These are phyloP conservation scores for Paraleonurus japonicus DNA, from an alignment of 257 asterid genomes.

Conservation along the genomic window DNA sequence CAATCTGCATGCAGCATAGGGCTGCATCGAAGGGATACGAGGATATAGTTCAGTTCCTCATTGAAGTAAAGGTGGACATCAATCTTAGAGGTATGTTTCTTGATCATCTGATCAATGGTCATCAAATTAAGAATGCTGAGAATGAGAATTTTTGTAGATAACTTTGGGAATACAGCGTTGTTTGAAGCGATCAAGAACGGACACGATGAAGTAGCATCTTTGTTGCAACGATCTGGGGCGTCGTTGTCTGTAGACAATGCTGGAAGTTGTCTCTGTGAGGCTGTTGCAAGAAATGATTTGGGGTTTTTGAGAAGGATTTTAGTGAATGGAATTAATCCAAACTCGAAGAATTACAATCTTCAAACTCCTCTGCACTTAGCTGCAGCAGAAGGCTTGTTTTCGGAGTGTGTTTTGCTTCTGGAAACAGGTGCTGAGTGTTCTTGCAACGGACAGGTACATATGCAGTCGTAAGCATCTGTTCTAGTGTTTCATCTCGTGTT, in stretches of 20 bases:
- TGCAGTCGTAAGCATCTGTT: background rate
- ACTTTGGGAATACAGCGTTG: slow-evolving; percentile 54
- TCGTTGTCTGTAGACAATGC: slow-evolving; percentile 38
- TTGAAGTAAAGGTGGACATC: slow-evolving; percentile 43
- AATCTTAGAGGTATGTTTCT: slow-evolving; percentile 42
- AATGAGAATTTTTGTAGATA: slow-evolving; percentile 33
- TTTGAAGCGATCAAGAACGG: slow-evolving; percentile 65
- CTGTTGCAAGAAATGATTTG: slow-evolving; percentile 49
- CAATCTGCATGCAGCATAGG: slow-evolving; percentile 44
- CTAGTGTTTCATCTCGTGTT: background rate
- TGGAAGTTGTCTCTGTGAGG: slow-evolving; percentile 55
- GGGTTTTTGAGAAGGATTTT: slow-evolving; percentile 45
- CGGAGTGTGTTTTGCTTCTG: slow-evolving; percentile 40
- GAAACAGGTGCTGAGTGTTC: slow-evolving; percentile 66
- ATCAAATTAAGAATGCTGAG: background rate
- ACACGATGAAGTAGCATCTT: slow-evolving; percentile 46
- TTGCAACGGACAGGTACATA: slow-evolving; percentile 57
- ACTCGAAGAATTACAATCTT: slow-evolving; percentile 60
- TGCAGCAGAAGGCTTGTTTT: slow-evolving; percentile 61
- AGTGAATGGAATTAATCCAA: slow-evolving; percentile 58
- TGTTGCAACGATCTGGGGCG: slow-evolving; percentile 56
- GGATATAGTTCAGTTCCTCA: slow-evolving; percentile 48
- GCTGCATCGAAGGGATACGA: slow-evolving; percentile 64
- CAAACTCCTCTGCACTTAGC: slow-evolving; percentile 73
- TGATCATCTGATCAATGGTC: background rate